Conservation (phyloP, 257 asterid species). For the Forsythia suspensa region DNA sequence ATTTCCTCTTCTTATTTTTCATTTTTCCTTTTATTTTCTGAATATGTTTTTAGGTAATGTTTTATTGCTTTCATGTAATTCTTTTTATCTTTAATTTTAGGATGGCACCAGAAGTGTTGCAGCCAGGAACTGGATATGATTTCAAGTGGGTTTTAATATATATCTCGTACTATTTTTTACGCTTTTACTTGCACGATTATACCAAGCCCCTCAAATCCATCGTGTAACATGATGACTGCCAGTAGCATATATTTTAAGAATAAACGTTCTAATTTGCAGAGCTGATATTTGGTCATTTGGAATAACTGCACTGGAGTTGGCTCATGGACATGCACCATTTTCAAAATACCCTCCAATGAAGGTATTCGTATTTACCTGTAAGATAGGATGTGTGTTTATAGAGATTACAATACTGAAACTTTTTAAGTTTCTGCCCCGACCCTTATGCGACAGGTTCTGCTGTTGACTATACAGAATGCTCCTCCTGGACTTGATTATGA, state of each 20-base stretch:
- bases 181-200: too few species aligned
- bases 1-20: neutral
- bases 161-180: too few species aligned
- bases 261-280: conserved; percentile 33
- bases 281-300: conserved; percentile 99
- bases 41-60: neutral
- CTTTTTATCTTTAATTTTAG: conserved; percentile 38
- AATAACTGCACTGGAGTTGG: conserved; percentile 97
- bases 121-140: conserved; percentile 98
- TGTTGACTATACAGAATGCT: conserved; percentile 98
- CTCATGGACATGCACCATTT: conserved; percentile 99
- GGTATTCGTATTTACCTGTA: conserved; percentile 45
- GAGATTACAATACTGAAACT: conserved; percentile 15
- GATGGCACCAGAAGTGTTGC: conserved; percentile 99
- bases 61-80: neutral
- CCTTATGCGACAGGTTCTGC: conserved; percentile 63
- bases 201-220: too few species aligned
- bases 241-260: too few species aligned
- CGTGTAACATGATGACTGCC: too few species aligned
- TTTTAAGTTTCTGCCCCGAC: conserved; percentile 14
- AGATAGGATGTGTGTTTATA: conserved; percentile 6
- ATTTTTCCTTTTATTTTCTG: neutral
- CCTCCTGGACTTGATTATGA: conserved; percentile 99
- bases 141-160: conserved; percentile 70
- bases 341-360: conserved; percentile 99